Evolutionary conservation across 2,329 filamentous ascomycete genomes (phyloP).

Genomic region (Daldinia eschscholtzii): DNA sequence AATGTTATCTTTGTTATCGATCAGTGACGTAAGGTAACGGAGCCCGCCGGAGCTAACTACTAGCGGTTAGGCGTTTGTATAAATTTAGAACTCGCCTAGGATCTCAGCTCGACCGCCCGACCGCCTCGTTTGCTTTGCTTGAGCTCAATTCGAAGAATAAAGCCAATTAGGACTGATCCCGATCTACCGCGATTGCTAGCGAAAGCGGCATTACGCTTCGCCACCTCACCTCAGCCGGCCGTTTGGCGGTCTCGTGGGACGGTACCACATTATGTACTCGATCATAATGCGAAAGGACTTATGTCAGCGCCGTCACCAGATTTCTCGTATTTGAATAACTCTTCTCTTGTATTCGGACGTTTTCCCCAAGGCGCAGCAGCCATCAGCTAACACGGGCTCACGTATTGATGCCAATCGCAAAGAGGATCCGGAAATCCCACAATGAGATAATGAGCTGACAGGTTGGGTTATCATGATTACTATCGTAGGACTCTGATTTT

Average conservation of each 20-base stretch:
- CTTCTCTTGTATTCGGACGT: conserved; percentile 1
- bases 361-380: conserved; percentile 2
- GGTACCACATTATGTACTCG: not conserved
- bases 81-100: not conserved
- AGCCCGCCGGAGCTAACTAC: not conserved
- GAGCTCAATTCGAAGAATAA: not conserved
- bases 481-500: conserved; percentile 16
- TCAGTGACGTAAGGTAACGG: not conserved
- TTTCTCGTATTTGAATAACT: conserved; percentile 25
- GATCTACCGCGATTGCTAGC: not conserved
- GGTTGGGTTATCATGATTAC: conserved; percentile 9
- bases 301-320: conserved; percentile 23
- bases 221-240: conserved; percentile 35
- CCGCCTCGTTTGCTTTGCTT: not conserved
- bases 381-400: conserved; percentile 20
- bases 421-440: not conserved
- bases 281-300: conserved; percentile 5
- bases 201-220: not conserved
- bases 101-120: not conserved
- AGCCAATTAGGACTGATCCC: not conserved
- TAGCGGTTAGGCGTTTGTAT: not conserved
- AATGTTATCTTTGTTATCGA: not conserved
- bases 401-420: conserved; percentile 18
- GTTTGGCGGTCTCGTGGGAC: conserved; percentile 24
- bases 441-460: conserved; percentile 25